Evolutionary conservation across 1,284 basidiomycete genomes (phyloP), one percentile per base, ranked within the genome.

Genomic region (Porogramme epimiltina): DNA sequence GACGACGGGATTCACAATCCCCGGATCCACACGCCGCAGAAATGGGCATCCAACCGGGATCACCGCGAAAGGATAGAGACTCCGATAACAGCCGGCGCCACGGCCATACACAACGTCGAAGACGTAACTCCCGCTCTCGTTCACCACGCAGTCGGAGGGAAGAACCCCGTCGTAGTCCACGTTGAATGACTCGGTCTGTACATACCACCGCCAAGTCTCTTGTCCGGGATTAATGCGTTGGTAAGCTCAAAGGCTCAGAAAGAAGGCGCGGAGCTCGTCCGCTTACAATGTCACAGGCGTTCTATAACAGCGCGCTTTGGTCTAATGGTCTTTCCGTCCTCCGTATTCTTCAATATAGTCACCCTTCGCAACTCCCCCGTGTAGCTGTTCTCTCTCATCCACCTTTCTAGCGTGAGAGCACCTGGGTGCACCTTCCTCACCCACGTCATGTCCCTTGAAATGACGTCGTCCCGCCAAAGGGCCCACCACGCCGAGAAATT

Each of bases 361-460:
- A 19, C 22, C 20, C 51, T 42, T 19, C 24, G 23, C 33, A 60
- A 34, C 20, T 54, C 42, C 2, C 61, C 58, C 5, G 42, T 54
- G 42, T 66, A 66, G 4, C 41, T 23, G 4, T 61, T 56, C 50
- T 60, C 61, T 37, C 57, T 50, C 62, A 69, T 66, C 65, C 65
- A 67, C 28, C 42, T 58, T 56, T 64, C 62, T 8, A 67, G 52
- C 16, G 59, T 62, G 31, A 58, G 55, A 18, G 48, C 49, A 4
- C 52, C 41, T 10, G 76, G 73, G 56, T 78, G 70, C 4, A 73
- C 55, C 34, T 61, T 64, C 44, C 69, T 54, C 19, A 75, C 65
- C 75, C 74, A 77, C 8, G 70, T 65, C 63, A 76, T 69, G 53
- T 79, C 73, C 53, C 73, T 65, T 51, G 63, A 66, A n/a, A 78